Base-by-base conservation (phyloP, 2,329 filamentous ascomycete genomes). In the Ophiostoma himal-ulmi region DNA sequence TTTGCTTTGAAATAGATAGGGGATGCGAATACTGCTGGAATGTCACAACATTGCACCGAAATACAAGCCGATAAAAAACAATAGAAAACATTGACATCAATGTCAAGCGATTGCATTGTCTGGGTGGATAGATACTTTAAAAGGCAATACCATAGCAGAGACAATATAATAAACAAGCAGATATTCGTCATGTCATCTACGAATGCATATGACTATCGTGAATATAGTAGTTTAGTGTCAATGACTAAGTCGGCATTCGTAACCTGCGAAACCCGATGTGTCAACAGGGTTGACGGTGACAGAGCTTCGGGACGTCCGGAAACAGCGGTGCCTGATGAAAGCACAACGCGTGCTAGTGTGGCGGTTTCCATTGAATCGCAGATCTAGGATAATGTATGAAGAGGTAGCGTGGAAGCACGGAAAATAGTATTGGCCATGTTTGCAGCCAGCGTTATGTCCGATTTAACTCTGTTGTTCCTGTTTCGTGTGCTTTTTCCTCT, bases 21-120 rank as follows among this genome's bases (percentile, higher is more conserved):
- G 52, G 52, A 57, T 57, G 52, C 52, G 52, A 57, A 57, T 57
- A 57, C 52, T 57, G 52, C 22, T 57, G 52, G 52, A 57, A 57
- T 57, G 52, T n/a, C 22, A 26, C 52, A 26, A 57, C 26, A 57
- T 57, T 57, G 13, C 52, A n/a, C 52, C 52, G n/a, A 26, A 54
- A 10, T 54, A 57, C 11, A 57, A 8, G 17, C 22, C n/a, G 26
- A 26, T n/a, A 17, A 30, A 10, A 26, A 14, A 3, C 11, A 26
- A 26, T 6, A 4, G 22, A 4, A 48, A 6, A 30, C 30, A 30
- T 30, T 20, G n/a, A 48, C 4, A 48, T 20, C 14, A 48, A 20
- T 20, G 2, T 57, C 44, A 3, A 54, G 11, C 26, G 52, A 57
- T 26, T 26, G 52, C n/a, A 57, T 57, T 54, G 48, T 22, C 10